Base-by-base conservation (phyloP, 2,329 filamentous ascomycete species). In the Pseudocercospora fuligena region DNA sequence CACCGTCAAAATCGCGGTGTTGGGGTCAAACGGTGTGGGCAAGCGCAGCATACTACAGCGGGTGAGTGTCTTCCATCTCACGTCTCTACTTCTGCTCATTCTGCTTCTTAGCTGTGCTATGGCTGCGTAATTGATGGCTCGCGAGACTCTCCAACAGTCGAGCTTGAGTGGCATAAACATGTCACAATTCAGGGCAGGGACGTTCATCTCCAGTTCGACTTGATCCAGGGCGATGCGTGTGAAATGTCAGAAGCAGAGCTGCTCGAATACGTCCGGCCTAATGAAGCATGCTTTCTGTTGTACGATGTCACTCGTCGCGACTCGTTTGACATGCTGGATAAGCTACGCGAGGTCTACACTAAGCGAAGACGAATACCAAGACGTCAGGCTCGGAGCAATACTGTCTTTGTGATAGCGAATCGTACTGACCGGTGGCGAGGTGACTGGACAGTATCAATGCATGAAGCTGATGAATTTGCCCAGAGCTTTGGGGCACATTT, bases 151-250 rank as follows among this genome's bases (percentile, higher is more conserved):
- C 23, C 33, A 25, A 56, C 19, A 49, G 47, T 27, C 40, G 65
- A 66, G 43, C 56, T 66, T 12, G 61, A 66, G 60, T 66, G 65
- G 65, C 65, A 66, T 54, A 66, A 66, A 29, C 60, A 60, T 43
- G 60, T 63, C 21, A 51, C 65, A n/a, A 40, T 63, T 14, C 65
- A 66, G 49, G 65, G 65, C 57, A 58, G 47, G 14, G 65, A 66
- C 14, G 49, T 63, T 5, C 65, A 66, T 21, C 27, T 63, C 4
- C 60, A 66, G 19, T 66, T 66, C 47, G 65, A 66, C 47, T 29
- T 66, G 9, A 56, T 66, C 9, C 49, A 21, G 4, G 60, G 57
- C 14, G 60, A 58, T 16, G 43, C 60, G 5, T 27, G 54, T 21
- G 29, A 40, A 9, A 53, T 47, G 60, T 36, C 65, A 27, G 46